phyloP scores from a whole-genome alignment of 352 stramenopile genomes.

The Phytophthora hybrid region DNA sequence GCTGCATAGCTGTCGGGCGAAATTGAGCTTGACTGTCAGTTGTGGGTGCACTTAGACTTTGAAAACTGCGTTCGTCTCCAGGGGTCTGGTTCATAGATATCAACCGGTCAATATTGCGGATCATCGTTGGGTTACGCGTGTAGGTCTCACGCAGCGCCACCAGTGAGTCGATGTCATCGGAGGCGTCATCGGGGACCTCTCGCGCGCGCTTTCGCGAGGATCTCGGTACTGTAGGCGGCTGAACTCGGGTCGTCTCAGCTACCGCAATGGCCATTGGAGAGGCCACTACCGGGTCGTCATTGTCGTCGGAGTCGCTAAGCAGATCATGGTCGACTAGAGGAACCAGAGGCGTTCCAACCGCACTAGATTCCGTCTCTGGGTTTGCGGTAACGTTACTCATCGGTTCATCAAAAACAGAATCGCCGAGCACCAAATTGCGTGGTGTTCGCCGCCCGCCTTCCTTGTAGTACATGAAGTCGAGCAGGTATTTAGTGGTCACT shows the following conservation, averaged over 20 bases:
- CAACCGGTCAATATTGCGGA: constrained; percentile 6
- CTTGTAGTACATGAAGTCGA: constrained; percentile 10
- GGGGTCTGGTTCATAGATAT: background rate
- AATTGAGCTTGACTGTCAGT: constrained; percentile 1
- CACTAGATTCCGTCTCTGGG: background rate
- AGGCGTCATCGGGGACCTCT: background rate
- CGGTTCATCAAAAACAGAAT: background rate
- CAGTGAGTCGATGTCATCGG: constrained; percentile 1
- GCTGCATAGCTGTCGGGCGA: constrained; percentile 1
- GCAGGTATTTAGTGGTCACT: background rate
- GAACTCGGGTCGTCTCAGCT: too few relatives aligned
- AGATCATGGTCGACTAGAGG: background rate
- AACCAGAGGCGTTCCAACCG: background rate
- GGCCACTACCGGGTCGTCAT: background rate
- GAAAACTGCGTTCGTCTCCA: too few relatives aligned
- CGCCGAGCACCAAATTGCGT: too few relatives aligned
- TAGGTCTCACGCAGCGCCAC: background rate
- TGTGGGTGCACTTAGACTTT: background rate
- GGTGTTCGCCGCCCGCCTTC: background rate
- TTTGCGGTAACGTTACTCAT: background rate
- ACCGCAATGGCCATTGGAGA: too few relatives aligned
- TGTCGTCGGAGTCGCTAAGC: background rate
- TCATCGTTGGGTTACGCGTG: background rate
- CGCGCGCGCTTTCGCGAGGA: background rate
- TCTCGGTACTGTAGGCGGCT: background rate